Evolutionary conservation across 768 basidiomycete species (phyloP).

Genomic region (Trametes villosa): DNA sequence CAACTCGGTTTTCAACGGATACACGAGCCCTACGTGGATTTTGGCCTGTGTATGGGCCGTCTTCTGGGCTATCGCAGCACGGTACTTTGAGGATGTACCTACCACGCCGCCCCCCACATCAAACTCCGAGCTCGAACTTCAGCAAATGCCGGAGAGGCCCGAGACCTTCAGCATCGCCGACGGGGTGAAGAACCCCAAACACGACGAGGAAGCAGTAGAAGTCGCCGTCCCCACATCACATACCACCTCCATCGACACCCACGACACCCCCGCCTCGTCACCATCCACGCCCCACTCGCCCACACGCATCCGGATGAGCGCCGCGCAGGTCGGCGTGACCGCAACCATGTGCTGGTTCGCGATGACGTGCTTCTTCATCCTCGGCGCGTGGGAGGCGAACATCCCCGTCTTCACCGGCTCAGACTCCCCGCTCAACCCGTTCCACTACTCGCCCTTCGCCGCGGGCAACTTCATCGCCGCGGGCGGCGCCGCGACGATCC

Average conservation of each 20-base stretch:
- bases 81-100: slow-evolving; percentile 41
- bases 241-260: neutral
- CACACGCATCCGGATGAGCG: slow-evolving; percentile 14
- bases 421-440: slow-evolving; percentile 33
- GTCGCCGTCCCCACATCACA: too few relatives aligned
- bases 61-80: slow-evolving; percentile 48
- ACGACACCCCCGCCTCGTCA: neutral
- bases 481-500: slow-evolving; percentile 63
- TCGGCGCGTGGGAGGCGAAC: slow-evolving; percentile 72
- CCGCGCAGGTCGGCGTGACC: slow-evolving; percentile 54
- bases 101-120: neutral
- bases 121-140: neutral
- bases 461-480: slow-evolving; percentile 75
- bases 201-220: neutral
- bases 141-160: neutral
- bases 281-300: neutral
- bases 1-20: slow-evolving; percentile 65
- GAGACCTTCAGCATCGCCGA: neutral
- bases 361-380: slow-evolving; percentile 71
- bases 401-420: slow-evolving; percentile 59
- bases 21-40: slow-evolving; percentile 68
- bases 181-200: neutral
- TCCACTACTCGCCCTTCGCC: slow-evolving; percentile 62
- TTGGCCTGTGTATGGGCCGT: slow-evolving; percentile 58
- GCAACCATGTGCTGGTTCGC: slow-evolving; percentile 72